Conservation (phyloP, 768 basidiomycete genomes). For the Rhodotorula graminis region DNA sequence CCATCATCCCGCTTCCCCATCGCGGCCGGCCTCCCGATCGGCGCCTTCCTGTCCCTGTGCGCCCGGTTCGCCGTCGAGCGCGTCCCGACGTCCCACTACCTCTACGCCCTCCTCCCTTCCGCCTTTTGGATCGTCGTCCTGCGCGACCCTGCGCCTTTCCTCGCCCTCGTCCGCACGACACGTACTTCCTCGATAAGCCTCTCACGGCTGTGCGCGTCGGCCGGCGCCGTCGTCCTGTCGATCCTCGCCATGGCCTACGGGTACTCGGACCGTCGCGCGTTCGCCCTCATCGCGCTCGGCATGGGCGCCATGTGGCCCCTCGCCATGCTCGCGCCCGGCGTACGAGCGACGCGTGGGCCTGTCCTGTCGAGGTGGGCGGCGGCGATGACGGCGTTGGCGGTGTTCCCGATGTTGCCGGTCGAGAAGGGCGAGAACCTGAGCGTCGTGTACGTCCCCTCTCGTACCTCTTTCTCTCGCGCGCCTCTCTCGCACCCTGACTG, state of each 20-base stretch:
- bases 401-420: constrained; percentile 69
- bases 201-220: not conserved
- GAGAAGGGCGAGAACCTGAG: constrained; percentile 63
- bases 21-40: constrained; percentile 54
- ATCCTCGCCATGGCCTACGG: constrained; percentile 46
- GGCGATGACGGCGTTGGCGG: constrained; percentile 56
- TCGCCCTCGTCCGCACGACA: not conserved
- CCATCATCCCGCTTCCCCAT: not conserved
- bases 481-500: not conserved
- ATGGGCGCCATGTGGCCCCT: constrained; percentile 67
- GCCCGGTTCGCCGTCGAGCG: constrained; percentile 58
- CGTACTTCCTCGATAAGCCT: not conserved
- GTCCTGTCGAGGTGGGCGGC: constrained; percentile 52
- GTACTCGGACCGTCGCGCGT: constrained; percentile 66
- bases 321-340: constrained; percentile 6
- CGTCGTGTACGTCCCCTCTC: constrained; percentile 56
- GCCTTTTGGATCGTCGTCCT: constrained; percentile 64
- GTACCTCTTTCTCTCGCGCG: not conserved
- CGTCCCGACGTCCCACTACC: constrained; percentile 66
- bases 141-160: not conserved
- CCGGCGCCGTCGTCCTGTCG: not conserved
- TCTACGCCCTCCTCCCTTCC: constrained; percentile 68
- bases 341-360: constrained; percentile 51
- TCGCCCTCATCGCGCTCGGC: constrained; percentile 61
- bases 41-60: constrained; percentile 51